These are phyloP conservation scores for Microdochium paspali DNA, from an alignment of 2,329 filamentous ascomycete species.

Conservation along the genomic window DNA sequence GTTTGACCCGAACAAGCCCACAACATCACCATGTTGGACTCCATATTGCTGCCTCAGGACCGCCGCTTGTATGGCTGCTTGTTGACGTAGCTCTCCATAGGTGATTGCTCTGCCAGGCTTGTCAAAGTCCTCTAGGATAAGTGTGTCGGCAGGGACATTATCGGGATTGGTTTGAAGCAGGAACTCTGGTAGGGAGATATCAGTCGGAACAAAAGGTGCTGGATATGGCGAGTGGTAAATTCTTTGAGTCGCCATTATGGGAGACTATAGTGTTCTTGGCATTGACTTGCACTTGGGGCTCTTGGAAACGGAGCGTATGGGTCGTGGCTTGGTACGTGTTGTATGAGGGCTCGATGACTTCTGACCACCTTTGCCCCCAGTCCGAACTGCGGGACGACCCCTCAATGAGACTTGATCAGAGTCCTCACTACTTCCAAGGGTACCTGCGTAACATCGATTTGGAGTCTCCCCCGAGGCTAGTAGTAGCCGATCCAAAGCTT, in stretches of 20 bases:
- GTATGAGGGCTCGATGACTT: no score
- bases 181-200: constrained; percentile 14
- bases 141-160: constrained; percentile 9
- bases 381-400: no score
- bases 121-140: constrained; percentile 13
- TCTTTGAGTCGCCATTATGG: background rate
- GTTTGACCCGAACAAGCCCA: constrained; percentile 12
- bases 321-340: no score
- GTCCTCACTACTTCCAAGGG: no score
- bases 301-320: no score
- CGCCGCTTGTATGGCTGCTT: constrained; percentile 8
- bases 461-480: no score
- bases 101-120: constrained; percentile 3
- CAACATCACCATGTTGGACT: constrained; percentile 8
- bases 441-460: no score
- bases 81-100: constrained; percentile 6
- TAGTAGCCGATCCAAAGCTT: no score
- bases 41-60: constrained; percentile 3
- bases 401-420: no score
- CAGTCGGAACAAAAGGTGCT: constrained; percentile 2
- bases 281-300: no score
- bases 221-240: background rate
- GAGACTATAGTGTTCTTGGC: background rate
- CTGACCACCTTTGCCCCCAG: no score
- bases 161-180: constrained; percentile 13